phyloP scores from a whole-genome alignment of 371 early-diverging fungal genomes.

The Rhizopus arrhizus region DNA sequence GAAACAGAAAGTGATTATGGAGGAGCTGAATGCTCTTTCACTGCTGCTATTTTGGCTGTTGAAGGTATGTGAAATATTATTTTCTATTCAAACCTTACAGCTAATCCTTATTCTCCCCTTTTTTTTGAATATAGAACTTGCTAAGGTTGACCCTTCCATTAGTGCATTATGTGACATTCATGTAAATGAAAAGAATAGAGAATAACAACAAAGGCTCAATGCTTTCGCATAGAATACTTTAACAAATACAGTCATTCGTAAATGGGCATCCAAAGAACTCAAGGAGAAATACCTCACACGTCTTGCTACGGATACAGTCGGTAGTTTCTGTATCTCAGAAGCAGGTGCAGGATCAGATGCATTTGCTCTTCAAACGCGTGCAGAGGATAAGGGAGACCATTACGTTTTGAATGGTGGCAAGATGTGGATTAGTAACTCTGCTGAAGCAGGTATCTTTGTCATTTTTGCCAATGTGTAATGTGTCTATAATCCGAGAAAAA shows the following conservation, averaged over 20 bases:
- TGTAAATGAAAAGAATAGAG: constrained; percentile 28
- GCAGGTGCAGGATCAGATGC: constrained; percentile 94
- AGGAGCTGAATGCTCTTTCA: constrained; percentile 90
- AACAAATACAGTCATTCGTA: constrained; percentile 92
- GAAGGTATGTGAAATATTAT: constrained; percentile 60
- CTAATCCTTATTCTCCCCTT: constrained; percentile 1
- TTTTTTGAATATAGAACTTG: constrained; percentile 63
- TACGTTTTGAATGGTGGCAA: constrained; percentile 91
- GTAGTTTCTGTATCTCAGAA: constrained; percentile 95
- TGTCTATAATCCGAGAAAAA: neutral
- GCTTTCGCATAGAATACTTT: constrained; percentile 74
- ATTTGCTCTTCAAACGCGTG: constrained; percentile 93
- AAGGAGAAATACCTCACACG: constrained; percentile 84
- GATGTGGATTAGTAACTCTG: constrained; percentile 92
- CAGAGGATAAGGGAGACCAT: constrained; percentile 87
- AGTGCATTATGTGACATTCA: constrained; percentile 95
- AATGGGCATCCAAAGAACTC: constrained; percentile 75
- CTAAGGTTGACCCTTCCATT: constrained; percentile 96
- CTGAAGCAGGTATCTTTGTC: constrained; percentile 92
- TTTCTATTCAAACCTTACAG: neutral
- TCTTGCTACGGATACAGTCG: constrained; percentile 83
- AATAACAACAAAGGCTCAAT: neutral
- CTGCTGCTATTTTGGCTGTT: constrained; percentile 88
- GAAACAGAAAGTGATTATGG: constrained; percentile 84
- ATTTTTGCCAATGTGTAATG: constrained; percentile 93